phyloP scores from a whole-genome alignment of 108 stramenopile species.

The Aurantiochytrium sp. region DNA sequence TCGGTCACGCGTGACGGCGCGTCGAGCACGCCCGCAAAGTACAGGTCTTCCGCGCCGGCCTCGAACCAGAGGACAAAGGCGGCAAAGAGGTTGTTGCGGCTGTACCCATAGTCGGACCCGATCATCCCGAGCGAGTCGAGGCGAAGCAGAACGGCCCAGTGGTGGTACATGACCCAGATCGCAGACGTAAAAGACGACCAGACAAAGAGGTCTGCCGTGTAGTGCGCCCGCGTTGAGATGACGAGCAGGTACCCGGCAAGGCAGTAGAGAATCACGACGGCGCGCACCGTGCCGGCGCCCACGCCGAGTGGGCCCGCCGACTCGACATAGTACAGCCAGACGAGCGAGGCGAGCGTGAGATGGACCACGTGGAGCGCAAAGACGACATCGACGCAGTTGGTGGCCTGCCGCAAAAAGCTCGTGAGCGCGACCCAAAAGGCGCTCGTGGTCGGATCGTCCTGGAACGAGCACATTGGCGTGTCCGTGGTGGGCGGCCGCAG shows the following conservation, averaged over 20 bases:
- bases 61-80: background rate
- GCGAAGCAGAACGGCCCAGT: background rate
- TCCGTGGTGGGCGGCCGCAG: background rate
- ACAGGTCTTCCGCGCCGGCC: background rate
- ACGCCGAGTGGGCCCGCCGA: background rate
- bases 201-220: background rate
- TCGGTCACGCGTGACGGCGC: background rate
- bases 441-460: background rate
- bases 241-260: background rate
- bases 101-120: background rate
- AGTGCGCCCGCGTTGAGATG: background rate
- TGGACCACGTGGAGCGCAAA: constrained; percentile 7
- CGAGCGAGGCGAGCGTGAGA: background rate
- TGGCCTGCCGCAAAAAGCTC: background rate
- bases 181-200: background rate
- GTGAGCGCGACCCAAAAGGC: background rate
- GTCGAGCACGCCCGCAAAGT: background rate
- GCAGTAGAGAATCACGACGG: background rate
- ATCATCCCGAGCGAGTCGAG: background rate
- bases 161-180: background rate
- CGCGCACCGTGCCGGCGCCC: background rate
- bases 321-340: constrained; percentile 14
- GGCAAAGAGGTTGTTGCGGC: background rate
- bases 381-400: constrained; percentile 9
- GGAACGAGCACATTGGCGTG: background rate